Conservation (phyloP, 768 basidiomycete species). For the Serpula lacrymans region DNA sequence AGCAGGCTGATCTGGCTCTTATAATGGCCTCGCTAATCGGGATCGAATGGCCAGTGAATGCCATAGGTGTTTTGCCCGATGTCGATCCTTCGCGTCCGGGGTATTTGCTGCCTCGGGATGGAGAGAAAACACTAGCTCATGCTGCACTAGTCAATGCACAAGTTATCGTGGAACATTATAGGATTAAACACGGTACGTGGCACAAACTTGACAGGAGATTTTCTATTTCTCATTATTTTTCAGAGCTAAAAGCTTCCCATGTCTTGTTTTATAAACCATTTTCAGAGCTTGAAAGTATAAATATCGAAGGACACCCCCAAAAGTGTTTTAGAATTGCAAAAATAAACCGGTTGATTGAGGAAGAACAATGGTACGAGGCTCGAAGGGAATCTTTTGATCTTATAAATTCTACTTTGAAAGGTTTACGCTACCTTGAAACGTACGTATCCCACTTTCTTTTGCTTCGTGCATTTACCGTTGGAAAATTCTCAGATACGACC, state of each 20-base stretch:
- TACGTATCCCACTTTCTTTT: conserved; percentile 16
- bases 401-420: conserved; percentile 51
- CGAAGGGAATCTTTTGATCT: conserved; percentile 48
- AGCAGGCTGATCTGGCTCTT: conserved; percentile 79
- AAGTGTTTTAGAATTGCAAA: conserved; percentile 33
- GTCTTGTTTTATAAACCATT: conserved; percentile 66
- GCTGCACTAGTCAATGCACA: conserved; percentile 63
- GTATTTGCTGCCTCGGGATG: conserved; percentile 46
- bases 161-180: conserved; percentile 75
- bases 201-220: neutral
- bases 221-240: conserved; percentile 5
- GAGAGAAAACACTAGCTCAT: conserved; percentile 48
- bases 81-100: conserved; percentile 59
- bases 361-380: conserved; percentile 44
- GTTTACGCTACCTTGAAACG: conserved; percentile 78
- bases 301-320: conserved; percentile 22
- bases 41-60: conserved; percentile 74
- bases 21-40: conserved; percentile 77
- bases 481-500: conserved; percentile 54
- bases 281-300: conserved; percentile 37
- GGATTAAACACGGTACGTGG: conserved; percentile 66
- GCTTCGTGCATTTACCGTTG: conserved; percentile 7
- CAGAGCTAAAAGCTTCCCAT: conserved; percentile 60
- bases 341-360: conserved; percentile 46
- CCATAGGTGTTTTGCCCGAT: conserved; percentile 79